Conservation (phyloP, 2,329 filamentous ascomycete species). For the Sporothrix protearum region DNA sequence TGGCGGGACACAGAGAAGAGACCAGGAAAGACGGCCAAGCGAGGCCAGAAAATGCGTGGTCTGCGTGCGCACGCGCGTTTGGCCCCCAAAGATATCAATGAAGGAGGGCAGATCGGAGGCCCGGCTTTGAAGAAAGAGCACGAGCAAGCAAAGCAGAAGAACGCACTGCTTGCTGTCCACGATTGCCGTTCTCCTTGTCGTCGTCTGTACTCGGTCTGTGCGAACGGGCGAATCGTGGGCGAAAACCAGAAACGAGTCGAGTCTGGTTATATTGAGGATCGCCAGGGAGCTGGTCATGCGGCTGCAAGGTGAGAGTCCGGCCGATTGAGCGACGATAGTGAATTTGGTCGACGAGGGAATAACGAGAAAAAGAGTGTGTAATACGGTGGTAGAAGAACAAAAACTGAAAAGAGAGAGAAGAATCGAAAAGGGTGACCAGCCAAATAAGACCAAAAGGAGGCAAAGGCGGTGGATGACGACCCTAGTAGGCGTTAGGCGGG, state of each 20-base stretch:
- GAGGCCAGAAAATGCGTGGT: not conserved
- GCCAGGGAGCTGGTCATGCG: not conserved
- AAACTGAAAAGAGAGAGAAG: constrained; percentile 3
- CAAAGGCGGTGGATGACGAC: constrained; percentile 25
- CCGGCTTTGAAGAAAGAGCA: not conserved
- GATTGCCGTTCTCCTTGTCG: not conserved
- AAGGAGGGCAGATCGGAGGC: not conserved
- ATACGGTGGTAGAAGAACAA: not conserved
- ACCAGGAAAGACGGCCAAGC: not conserved
- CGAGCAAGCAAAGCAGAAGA: not conserved
- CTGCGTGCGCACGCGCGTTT: constrained; percentile 5
- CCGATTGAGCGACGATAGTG: not conserved
- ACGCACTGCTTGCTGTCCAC: constrained; percentile 1
- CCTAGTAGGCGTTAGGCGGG: constrained; percentile 20
- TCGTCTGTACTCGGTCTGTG: constrained; percentile 9
- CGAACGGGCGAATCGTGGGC: constrained; percentile 9
- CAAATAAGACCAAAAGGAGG: constrained; percentile 16
- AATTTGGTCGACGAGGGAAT: not conserved
- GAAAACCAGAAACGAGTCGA: not conserved
- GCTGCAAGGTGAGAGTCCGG: not conserved
- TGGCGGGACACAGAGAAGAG: constrained; percentile 1
- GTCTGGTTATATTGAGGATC: constrained; percentile 6
- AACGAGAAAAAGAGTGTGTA: not conserved
- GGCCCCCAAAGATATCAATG: not conserved
- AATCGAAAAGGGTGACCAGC: constrained; percentile 10